Evolutionary conservation across 1,139 yeast genomes (phyloP).

Genomic region (Geotrichum histeridarum): DNA sequence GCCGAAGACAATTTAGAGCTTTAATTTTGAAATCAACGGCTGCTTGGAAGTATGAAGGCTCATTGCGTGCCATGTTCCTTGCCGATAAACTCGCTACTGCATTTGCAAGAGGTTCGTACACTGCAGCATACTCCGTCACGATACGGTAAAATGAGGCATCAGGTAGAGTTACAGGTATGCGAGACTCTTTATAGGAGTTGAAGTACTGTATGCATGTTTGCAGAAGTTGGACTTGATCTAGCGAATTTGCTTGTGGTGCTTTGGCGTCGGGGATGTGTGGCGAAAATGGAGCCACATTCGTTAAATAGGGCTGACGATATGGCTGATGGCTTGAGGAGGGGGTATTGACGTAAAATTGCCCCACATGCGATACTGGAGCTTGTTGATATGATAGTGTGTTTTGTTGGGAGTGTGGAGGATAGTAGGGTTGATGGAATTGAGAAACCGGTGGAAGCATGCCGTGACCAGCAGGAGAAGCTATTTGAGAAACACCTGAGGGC

Average conservation of each 20-base stretch:
- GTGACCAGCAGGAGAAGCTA: too few species aligned
- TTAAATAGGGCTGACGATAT: too few species aligned
- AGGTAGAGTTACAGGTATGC: constrained; percentile 6
- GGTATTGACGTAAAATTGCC: too few species aligned
- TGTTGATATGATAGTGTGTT: too few species aligned
- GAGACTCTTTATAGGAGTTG: constrained; percentile 1
- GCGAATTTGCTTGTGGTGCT: neutral
- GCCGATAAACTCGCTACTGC: constrained; percentile 16
- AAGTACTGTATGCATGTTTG: constrained; percentile 10
- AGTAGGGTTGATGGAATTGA: too few species aligned
- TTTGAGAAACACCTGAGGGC: too few species aligned
- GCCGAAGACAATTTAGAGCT: constrained; percentile 13
- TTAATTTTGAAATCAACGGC: constrained; percentile 14
- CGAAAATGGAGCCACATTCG: too few species aligned
- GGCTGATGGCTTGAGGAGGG: too few species aligned
- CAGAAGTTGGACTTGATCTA: constrained; percentile 8
- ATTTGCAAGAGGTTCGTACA: constrained; percentile 15
- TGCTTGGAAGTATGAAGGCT: constrained; percentile 6
- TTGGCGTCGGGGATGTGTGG: neutral
- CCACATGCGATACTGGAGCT: too few species aligned
- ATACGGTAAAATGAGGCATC: constrained; percentile 2
- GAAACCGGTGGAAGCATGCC: too few species aligned
- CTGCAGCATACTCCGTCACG: constrained; percentile 5
- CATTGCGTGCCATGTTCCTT: neutral
- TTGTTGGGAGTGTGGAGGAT: too few species aligned